These are phyloP conservation scores for Tolypocladium cylindrosporum DNA, from an alignment of 2,329 filamentous ascomycete species.

Conservation along the genomic window DNA sequence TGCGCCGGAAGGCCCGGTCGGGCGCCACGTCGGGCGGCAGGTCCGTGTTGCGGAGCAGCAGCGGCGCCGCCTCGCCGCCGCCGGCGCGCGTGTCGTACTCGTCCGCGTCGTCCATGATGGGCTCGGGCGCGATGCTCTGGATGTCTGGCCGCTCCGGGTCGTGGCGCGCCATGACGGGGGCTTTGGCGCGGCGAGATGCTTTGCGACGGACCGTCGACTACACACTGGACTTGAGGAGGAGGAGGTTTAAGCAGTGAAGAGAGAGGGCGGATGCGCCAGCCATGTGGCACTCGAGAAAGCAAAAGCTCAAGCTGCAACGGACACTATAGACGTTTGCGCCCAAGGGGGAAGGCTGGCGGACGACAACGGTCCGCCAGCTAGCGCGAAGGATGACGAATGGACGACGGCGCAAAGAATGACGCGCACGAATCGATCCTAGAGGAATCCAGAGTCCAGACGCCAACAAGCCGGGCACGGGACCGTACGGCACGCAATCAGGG, in stretches of 20 bases:
- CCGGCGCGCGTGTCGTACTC: background rate
- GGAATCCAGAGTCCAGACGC: too few relatives aligned
- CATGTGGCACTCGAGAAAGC: background rate
- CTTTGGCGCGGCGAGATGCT: background rate
- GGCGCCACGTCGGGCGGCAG: conserved; percentile 9
- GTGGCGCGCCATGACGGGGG: background rate
- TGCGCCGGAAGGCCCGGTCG: conserved; percentile 14
- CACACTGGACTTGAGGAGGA: background rate
- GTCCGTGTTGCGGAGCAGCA: background rate
- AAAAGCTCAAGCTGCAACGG: too few relatives aligned
- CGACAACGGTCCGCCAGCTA: background rate
- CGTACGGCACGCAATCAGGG: background rate
- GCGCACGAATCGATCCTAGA: background rate
- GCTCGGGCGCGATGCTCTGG: background rate
- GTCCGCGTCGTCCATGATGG: background rate
- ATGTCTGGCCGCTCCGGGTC: background rate
- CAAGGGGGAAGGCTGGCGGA: background rate
- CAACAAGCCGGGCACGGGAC: background rate
- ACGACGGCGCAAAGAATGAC: background rate
- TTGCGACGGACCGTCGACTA: background rate
- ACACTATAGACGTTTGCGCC: background rate
- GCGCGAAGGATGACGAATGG: background rate
- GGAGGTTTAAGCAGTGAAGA: background rate
- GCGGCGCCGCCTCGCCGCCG: background rate
- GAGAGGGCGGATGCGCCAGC: background rate